These are phyloP conservation scores for Penicillium expansum DNA, from an alignment of 2,329 filamentous ascomycete genomes.

Conservation along the genomic window DNA sequence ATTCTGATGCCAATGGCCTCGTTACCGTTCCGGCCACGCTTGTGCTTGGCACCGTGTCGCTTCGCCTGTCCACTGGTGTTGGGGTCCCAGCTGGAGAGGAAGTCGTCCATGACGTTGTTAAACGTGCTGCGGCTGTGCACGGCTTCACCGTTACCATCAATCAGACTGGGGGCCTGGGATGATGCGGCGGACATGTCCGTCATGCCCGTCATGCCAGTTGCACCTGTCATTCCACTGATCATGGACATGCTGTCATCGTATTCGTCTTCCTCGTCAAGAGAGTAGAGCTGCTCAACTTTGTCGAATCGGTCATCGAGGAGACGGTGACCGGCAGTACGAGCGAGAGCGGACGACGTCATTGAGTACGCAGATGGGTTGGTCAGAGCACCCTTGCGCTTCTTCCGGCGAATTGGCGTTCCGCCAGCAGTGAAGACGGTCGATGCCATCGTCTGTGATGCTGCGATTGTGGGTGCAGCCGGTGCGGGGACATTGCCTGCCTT, in stretches of 20 bases:
- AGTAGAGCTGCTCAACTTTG: conserved; percentile 78
- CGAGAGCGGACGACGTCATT: conserved; percentile 85
- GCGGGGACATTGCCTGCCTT: conserved; percentile 45
- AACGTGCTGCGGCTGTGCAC: conserved; percentile 73
- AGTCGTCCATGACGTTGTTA: conserved; percentile 88
- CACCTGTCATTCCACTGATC: conserved; percentile 45
- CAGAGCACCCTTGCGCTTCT: conserved; percentile 93
- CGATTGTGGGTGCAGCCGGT: conserved; percentile 36
- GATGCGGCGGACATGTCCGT: conserved; percentile 51
- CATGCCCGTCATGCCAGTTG: conserved; percentile 61
- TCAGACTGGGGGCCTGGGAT: conserved; percentile 61
- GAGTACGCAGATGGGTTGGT: conserved; percentile 85
- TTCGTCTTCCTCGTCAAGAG: conserved; percentile 57
- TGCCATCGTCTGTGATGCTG: conserved; percentile 43
- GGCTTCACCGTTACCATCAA: conserved; percentile 38
- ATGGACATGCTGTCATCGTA: conserved; percentile 54
- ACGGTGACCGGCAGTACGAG: conserved; percentile 81
- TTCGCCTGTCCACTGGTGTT: conserved; percentile 43
- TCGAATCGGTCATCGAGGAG: conserved; percentile 90
- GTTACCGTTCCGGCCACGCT: conserved; percentile 73
- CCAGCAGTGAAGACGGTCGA: conserved; percentile 58
- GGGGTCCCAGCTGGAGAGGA: conserved; percentile 63
- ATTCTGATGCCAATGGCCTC: conserved; percentile 80
- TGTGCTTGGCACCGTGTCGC: conserved; percentile 49
- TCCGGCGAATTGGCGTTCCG: conserved; percentile 63